Evolutionary conservation across 2,329 filamentous ascomycete species (phyloP).

Genomic region (Talaromyces sp.): DNA sequence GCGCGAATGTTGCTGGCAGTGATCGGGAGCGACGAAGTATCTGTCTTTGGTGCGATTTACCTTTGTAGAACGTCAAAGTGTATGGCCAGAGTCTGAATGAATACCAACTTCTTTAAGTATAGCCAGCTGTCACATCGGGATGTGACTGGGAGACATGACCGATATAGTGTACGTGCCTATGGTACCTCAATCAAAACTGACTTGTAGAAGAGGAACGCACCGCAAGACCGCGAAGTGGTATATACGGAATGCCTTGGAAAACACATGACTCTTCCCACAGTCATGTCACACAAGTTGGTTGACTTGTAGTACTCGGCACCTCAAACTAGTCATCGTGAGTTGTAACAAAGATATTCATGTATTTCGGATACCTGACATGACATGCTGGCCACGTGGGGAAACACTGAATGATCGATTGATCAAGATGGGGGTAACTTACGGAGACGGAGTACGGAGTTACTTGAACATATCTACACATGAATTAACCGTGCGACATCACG

Average conservation of each 20-base stretch:
- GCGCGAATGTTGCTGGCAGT: constrained; percentile 21
- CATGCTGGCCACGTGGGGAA: background rate
- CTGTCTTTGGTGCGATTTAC: constrained; percentile 32
- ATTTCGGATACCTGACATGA: background rate
- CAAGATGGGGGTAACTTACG: background rate
- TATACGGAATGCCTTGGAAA: background rate
- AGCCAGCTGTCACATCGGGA: background rate
- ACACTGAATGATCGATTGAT: background rate
- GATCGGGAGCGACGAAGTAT: constrained; percentile 28
- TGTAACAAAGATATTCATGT: background rate
- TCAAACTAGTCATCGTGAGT: background rate
- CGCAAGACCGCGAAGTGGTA: background rate
- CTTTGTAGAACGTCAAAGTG: background rate
- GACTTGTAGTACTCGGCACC: background rate
- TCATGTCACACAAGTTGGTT: background rate
- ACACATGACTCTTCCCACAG: background rate
- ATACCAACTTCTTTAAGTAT: background rate
- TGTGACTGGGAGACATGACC: background rate
- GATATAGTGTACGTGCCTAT: background rate
- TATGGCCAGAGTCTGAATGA: background rate
- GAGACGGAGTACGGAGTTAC: background rate
- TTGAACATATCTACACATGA: background rate
- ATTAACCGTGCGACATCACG: background rate
- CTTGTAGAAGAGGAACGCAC: background rate
- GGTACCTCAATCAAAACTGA: background rate